Evolutionary conservation across 306 rosid genomes (phyloP), one percentile per base, ranked within the genome.

Genomic region (Quercus glauca): DNA sequence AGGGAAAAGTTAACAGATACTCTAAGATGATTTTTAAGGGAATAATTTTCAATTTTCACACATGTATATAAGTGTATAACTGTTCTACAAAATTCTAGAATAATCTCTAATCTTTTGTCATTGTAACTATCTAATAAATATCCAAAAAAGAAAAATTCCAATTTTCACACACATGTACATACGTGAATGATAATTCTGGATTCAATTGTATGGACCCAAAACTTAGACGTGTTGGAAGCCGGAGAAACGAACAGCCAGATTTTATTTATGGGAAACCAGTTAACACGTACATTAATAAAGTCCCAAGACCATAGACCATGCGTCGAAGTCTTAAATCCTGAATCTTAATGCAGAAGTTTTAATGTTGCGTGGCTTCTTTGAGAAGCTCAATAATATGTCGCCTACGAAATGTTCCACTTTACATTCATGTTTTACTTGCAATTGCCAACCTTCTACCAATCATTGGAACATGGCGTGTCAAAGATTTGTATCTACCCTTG

Each of bases 271-370:
- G 83, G 52, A 5, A 63, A 80, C 56, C 77, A 73, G 74, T 60
- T 73, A 77, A 77, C 70, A 37, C 45, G 2, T 7, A 37, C 45
- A 37, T 2, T 37, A 17, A 37, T 37, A 37, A 77, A 51, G 63
- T 60, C 81, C 79, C 25, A 71, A 84, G 80, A 70, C 80, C 81
- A 79, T 80, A 83, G 61, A 4, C 73, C 57, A 19, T 57, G 79
- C 85, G 85, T 76, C 76, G 79, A 86, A 80, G 81, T 76, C 15
- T 17, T 23, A 74, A 58, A 56, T 43, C 19, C 13, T 52, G 25
- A 83, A 79, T 75, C 97, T 92, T 92, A 76, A 5, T 5, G 79
- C 72, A 8, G 69, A 92, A 89, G 97, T 70, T 85, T 83, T 74
- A 57, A 37, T 8, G 51, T 89, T 87, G 94, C 84, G 92, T 87